Conservation (phyloP, 192 early-diverging fungal species). For the Backusella luteola region DNA sequence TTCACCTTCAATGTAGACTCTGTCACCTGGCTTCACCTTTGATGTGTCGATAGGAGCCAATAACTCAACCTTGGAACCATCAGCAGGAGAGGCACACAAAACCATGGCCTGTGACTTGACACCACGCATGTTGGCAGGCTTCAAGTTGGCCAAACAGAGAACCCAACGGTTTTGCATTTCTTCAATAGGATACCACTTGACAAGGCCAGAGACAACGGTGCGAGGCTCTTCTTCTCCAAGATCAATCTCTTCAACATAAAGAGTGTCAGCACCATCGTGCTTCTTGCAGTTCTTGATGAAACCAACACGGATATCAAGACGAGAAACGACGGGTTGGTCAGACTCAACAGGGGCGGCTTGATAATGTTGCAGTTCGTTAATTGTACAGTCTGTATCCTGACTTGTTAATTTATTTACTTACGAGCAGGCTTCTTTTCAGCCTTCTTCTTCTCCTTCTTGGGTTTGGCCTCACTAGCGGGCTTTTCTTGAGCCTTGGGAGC, state of each 20-base stretch:
- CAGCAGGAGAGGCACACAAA: constrained; percentile 83
- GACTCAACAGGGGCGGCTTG: constrained; percentile 42
- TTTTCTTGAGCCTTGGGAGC: constrained; percentile 31
- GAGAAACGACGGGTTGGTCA: constrained; percentile 60
- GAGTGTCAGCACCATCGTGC: constrained; percentile 94
- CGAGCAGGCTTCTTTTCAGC: constrained; percentile 53
- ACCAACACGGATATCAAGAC: constrained; percentile 94
- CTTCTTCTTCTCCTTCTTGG: constrained; percentile 62
- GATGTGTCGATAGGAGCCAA: constrained; percentile 74
- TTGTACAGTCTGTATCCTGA: background rate
- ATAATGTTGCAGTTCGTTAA: background rate
- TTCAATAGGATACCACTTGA: constrained; percentile 88
- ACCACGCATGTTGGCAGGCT: constrained; percentile 93
- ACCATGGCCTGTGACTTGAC: constrained; percentile 97
- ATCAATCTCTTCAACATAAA: constrained; percentile 97
- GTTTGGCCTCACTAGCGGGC: constrained; percentile 37
- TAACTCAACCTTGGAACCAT: constrained; percentile 88
- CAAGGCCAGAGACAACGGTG: constrained; percentile 90
- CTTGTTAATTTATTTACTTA: constrained; percentile 9
- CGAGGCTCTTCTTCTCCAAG: constrained; percentile 88
- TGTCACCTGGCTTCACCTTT: constrained; percentile 84
- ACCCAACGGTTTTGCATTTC: constrained; percentile 76
- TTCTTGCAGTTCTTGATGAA: constrained; percentile 77
- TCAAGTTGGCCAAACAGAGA: constrained; percentile 88
- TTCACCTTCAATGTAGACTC: constrained; percentile 87